phyloP scores from a whole-genome alignment of 257 asterid genomes.

The Solanum habrochaites region DNA sequence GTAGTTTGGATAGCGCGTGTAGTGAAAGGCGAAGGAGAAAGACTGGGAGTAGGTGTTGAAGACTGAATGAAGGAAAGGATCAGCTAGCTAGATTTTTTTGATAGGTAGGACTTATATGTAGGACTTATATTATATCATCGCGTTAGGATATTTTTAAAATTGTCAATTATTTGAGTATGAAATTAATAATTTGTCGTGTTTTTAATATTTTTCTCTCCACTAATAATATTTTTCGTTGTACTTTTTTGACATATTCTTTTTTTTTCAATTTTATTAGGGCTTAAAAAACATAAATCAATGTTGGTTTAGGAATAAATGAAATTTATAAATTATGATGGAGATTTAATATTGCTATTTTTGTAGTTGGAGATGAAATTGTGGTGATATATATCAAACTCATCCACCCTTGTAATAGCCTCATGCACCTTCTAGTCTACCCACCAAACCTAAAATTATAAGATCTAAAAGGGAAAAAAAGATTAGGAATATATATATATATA shows the following conservation, averaged over 20 bases:
- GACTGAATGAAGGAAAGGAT: not conserved
- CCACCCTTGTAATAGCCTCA: too few relatives aligned
- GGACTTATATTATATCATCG: too few relatives aligned
- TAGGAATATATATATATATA: too few relatives aligned
- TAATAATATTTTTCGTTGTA: rapidly evolving
- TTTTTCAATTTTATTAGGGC: not conserved
- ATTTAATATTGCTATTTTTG: not conserved
- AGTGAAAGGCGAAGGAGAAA: not conserved
- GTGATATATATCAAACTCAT: too few relatives aligned
- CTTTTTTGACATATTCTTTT: too few relatives aligned
- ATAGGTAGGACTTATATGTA: too few relatives aligned
- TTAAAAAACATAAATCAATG: not conserved
- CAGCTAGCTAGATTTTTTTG: not conserved
- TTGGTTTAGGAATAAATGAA: not conserved
- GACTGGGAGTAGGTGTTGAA: not conserved
- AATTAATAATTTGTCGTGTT: too few relatives aligned
- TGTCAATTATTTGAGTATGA: too few relatives aligned
- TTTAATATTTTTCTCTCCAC: too few relatives aligned
- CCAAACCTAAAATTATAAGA: too few relatives aligned
- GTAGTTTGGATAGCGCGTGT: not conserved
- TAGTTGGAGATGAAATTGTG: not conserved
- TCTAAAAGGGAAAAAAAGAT: not conserved
- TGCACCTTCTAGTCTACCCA: too few relatives aligned
- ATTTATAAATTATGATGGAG: not conserved
- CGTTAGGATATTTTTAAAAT: not conserved